A percentile compares a stretch with the other conserved stretches of the same genome.
Conservation (phyloP, 2,329 filamentous ascomycete genomes). For the Beauveria pseudobassiana region DNA sequence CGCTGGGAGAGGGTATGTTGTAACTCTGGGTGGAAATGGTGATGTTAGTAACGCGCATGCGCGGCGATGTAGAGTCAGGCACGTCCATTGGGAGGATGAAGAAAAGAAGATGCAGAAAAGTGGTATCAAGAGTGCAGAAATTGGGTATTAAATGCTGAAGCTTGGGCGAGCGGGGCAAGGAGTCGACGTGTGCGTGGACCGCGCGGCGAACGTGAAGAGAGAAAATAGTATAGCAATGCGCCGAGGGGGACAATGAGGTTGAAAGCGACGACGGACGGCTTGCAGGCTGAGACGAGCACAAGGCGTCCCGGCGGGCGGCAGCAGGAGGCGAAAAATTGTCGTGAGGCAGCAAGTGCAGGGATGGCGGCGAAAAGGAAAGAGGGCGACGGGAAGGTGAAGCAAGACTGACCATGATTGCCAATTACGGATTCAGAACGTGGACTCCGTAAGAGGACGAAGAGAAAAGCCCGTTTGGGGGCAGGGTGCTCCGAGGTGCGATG, state of each 20-base stretch:
- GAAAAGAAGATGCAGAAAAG: conserved; percentile 1
- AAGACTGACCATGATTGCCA: conserved; percentile 9
- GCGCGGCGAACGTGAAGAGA: neutral
- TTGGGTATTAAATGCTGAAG: conserved; percentile 6
- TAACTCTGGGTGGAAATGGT: conserved; percentile 33
- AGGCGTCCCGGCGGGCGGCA: conserved; percentile 12
- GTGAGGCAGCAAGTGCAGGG: conserved; percentile 4
- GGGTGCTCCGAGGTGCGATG: conserved; percentile 7
- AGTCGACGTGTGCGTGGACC: neutral
- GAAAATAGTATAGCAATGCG: neutral
- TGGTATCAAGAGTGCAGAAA: neutral
- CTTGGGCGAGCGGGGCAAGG: conserved; percentile 3
- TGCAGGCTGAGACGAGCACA: neutral
- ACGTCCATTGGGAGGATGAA: neutral
- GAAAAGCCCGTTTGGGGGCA: conserved; percentile 6
- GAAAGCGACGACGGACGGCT: neutral
- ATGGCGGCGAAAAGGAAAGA: neutral
- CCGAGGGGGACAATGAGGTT: neutral
- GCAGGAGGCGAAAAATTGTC: conserved; percentile 5
- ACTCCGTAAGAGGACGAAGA: conserved; percentile 7
- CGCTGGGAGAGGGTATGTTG: conserved; percentile 48
- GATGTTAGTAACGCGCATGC: conserved; percentile 16
- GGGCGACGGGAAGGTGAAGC: neutral
- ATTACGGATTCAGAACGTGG: conserved; percentile 1
- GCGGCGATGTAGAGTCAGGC: neutral